phyloP scores from a whole-genome alignment of 345 rosid genomes.

The Euphorbia peplus region DNA sequence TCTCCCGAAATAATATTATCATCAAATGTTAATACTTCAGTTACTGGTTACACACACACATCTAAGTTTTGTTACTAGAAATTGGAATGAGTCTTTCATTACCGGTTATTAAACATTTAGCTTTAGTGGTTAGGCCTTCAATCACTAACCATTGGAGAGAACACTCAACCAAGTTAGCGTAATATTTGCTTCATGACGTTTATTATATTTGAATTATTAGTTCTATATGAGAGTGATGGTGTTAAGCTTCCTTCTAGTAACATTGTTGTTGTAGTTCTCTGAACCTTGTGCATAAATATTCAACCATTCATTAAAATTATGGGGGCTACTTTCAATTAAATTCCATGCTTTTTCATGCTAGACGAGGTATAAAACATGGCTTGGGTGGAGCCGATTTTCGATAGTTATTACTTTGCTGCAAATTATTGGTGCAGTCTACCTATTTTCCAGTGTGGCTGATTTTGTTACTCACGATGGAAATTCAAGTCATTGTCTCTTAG shows the following conservation, averaged over 20 bases:
- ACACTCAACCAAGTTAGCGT: not conserved
- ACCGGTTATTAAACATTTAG: not conserved
- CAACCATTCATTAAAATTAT: not conserved
- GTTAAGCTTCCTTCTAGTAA: not conserved
- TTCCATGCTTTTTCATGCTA: slow-evolving; percentile 18
- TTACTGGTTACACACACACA: not conserved
- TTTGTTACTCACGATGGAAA: slow-evolving; percentile 44
- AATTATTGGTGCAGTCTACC: slow-evolving; percentile 57
- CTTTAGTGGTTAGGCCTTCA: not conserved
- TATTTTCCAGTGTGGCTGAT: slow-evolving; percentile 42
- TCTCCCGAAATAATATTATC: not conserved
- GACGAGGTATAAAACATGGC: slow-evolving; percentile 79
- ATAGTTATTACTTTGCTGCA: slow-evolving; percentile 60
- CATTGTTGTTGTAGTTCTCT: not conserved
- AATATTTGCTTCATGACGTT: not conserved
- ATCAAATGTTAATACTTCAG: not conserved
- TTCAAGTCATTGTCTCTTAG: slow-evolving; percentile 49
- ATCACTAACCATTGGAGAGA: not conserved
- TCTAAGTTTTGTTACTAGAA: not conserved
- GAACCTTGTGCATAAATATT: not conserved
- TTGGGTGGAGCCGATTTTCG: slow-evolving; percentile 72
- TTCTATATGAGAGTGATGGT: not conserved
- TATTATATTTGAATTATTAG: not conserved
- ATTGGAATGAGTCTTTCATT: not conserved
- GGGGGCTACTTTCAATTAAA: not conserved